A percentile compares a stretch with the other conserved stretches of the same genome.
Conservation (phyloP, 2,329 filamentous ascomycete genomes). For the Alternaria sp. region DNA sequence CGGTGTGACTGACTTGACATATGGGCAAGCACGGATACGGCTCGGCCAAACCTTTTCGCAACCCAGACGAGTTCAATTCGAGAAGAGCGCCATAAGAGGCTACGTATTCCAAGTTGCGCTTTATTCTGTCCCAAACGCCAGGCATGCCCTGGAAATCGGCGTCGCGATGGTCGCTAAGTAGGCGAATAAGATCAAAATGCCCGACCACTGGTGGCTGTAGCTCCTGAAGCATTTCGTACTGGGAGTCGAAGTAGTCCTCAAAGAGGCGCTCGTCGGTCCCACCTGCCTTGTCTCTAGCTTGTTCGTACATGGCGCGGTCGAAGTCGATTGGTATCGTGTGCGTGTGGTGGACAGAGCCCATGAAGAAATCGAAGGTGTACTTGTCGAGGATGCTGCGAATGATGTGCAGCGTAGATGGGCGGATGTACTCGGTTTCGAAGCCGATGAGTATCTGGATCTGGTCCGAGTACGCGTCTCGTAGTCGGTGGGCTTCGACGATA, state of each 20-base stretch:
- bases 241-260: slow-evolving; percentile 86
- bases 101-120: slow-evolving; percentile 77
- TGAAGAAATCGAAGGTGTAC: slow-evolving; percentile 83
- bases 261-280: slow-evolving; percentile 72
- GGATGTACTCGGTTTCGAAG: slow-evolving; percentile 94
- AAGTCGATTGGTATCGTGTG: slow-evolving; percentile 90
- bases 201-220: slow-evolving; percentile 82
- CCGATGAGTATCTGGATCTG: slow-evolving; percentile 84
- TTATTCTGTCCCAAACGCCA: slow-evolving; percentile 76
- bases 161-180: slow-evolving; percentile 76
- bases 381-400: slow-evolving; percentile 68
- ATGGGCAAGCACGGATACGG: slow-evolving; percentile 86
- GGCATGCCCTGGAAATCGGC: slow-evolving; percentile 66
- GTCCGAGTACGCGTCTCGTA: slow-evolving; percentile 74
- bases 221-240: slow-evolving; percentile 79
- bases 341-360: slow-evolving; percentile 93
- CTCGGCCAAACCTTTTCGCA: slow-evolving; percentile 90
- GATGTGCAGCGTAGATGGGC: slow-evolving; percentile 68
- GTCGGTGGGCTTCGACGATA: slow-evolving; percentile 75
- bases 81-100: slow-evolving; percentile 80
- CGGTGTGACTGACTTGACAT: slow-evolving; percentile 69
- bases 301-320: slow-evolving; percentile 71
- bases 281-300: slow-evolving; percentile 65
- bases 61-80: slow-evolving; percentile 86
- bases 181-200: slow-evolving; percentile 90